Conservation (phyloP, 1,284 basidiomycete genomes). For the Meripilus lineatus region DNA sequence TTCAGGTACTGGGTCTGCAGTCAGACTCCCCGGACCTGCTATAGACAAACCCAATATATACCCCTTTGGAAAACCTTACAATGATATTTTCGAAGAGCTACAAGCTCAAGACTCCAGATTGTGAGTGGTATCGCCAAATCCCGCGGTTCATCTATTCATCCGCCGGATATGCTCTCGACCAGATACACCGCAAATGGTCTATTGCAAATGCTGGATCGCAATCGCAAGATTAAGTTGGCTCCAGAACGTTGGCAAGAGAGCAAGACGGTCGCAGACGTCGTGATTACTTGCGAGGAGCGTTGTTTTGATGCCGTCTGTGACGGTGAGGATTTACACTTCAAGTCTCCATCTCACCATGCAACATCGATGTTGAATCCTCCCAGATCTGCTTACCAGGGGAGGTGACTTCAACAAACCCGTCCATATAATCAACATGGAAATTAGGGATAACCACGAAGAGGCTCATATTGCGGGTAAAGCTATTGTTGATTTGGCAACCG, state of each 20-base stretch:
- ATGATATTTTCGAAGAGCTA: conserved; percentile 94
- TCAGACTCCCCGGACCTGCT: conserved; percentile 92
- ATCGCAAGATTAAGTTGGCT: conserved; percentile 86
- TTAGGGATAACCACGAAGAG: conserved; percentile 99
- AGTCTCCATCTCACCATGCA: conserved; percentile 9
- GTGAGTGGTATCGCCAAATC: conserved; percentile 47
- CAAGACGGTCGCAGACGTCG: conserved; percentile 84
- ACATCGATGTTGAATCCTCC: too few species aligned
- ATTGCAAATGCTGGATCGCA: conserved; percentile 97
- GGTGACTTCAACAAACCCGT: conserved; percentile 93
- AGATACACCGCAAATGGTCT: conserved; percentile 96
- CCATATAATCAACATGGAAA: conserved; percentile 97
- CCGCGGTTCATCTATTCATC: conserved; percentile 1
- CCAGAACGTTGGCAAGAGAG: conserved; percentile 98
- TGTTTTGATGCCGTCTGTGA: conserved; percentile 99
- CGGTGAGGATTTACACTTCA: conserved; percentile 52
- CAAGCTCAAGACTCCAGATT: conserved; percentile 79
- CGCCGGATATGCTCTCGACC: conserved; percentile 11
- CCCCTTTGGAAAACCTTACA: conserved; percentile 97
- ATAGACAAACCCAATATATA: conserved; percentile 99
- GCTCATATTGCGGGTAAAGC: conserved; percentile 94
- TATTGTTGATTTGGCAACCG: conserved; percentile 88
- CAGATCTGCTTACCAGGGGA: conserved; percentile 85
- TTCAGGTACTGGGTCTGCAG: conserved; percentile 94
- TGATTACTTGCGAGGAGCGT: conserved; percentile 98